These are phyloP conservation scores for Cladorrhinum samala DNA, from an alignment of 495 filamentous ascomycete genomes.

Conservation along the genomic window DNA sequence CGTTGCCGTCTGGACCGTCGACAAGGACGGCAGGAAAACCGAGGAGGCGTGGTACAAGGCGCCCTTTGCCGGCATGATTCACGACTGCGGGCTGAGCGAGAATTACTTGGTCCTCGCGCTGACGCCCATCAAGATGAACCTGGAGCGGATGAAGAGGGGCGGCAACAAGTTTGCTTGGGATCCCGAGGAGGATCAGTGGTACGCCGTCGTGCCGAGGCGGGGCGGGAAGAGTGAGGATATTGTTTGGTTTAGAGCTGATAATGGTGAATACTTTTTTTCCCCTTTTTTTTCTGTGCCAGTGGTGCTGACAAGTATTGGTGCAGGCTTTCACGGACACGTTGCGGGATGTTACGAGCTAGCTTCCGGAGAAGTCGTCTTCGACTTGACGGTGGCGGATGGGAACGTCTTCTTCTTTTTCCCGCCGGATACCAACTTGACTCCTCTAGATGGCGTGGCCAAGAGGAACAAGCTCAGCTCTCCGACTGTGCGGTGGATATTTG, in stretches of 20 bases:
- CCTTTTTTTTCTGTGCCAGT: background rate
- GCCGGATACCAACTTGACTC: conserved; percentile 29
- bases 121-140: conserved; percentile 44
- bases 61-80: conserved; percentile 52
- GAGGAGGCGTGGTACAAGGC: conserved; percentile 45
- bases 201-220: conserved; percentile 44
- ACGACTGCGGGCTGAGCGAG: conserved; percentile 48
- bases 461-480: conserved; percentile 39
- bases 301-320: background rate
- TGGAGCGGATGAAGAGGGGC: conserved; percentile 48
- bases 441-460: conserved; percentile 20
- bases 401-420: conserved; percentile 56
- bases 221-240: conserved; percentile 46
- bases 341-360: conserved; percentile 46
- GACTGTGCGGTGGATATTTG: conserved; percentile 50
- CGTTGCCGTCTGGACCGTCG: conserved; percentile 44
- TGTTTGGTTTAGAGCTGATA: conserved; percentile 42
- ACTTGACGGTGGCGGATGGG: conserved; percentile 50
- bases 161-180: conserved; percentile 54
- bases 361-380: conserved; percentile 43
- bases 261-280: conserved; percentile 29
- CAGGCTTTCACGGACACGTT: conserved; percentile 45
- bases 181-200: conserved; percentile 44
- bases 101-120: conserved; percentile 49
- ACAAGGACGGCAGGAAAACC: conserved; percentile 34